These are phyloP conservation scores for Calycina herbarum DNA, from an alignment of 2,329 filamentous ascomycete species.

Conservation along the genomic window DNA sequence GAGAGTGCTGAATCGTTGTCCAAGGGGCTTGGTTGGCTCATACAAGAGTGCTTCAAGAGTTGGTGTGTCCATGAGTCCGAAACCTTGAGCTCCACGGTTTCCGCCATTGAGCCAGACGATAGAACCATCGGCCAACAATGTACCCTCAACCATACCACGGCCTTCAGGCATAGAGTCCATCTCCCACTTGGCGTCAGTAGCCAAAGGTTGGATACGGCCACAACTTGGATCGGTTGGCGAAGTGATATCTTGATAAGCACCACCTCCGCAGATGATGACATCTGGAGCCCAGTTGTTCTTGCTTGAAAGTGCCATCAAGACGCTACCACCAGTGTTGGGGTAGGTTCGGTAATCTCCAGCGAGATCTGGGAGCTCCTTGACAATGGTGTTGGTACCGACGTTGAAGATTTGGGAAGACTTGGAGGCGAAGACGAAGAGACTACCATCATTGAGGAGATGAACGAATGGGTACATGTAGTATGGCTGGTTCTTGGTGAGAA, in stretches of 20 bases:
- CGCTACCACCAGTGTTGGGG: conserved; percentile 59
- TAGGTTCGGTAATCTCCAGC: conserved; percentile 59
- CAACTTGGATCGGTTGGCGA: conserved; percentile 60
- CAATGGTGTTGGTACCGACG: conserved; percentile 45
- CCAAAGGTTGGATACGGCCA: conserved; percentile 54
- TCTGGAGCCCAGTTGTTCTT: conserved; percentile 53
- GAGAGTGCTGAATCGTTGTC: conserved; percentile 49
- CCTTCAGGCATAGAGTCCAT: conserved; percentile 60
- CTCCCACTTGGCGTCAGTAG: conserved; percentile 50
- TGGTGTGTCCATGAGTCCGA: conserved; percentile 54
- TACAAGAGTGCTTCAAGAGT: conserved; percentile 59
- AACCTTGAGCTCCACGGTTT: conserved; percentile 58
- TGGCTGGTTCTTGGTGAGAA: conserved; percentile 57
- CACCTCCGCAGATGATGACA: conserved; percentile 59
- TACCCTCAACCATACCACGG: conserved; percentile 60
- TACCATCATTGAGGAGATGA: conserved; percentile 57
- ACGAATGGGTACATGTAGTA: conserved; percentile 67
- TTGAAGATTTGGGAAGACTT: conserved; percentile 59
- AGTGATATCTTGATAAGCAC: conserved; percentile 58
- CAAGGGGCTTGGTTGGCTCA: conserved; percentile 51
- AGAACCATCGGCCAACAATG: conserved; percentile 59
- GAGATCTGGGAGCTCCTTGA: conserved; percentile 51
- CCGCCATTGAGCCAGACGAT: conserved; percentile 60
- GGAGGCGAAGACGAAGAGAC: conserved; percentile 55
- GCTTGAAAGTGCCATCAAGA: conserved; percentile 54